Evolutionary conservation across 2,329 filamentous ascomycete species (phyloP).

Genomic region (Venturia aucupariae): DNA sequence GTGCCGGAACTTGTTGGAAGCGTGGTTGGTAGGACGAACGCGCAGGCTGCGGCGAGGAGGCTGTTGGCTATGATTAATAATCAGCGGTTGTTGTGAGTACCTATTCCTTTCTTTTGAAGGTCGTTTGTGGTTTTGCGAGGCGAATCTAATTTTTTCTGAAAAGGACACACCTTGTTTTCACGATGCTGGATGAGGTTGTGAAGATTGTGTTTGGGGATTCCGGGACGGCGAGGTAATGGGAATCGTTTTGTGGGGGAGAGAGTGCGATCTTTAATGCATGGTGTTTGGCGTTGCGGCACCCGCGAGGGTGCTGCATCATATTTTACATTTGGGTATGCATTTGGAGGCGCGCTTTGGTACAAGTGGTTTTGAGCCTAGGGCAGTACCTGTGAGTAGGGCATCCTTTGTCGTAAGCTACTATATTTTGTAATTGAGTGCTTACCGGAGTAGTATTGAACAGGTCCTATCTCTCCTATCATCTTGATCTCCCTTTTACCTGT

Average conservation of each 20-base stretch:
- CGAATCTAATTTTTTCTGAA: conserved; percentile 19
- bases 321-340: background rate
- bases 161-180: conserved; percentile 42
- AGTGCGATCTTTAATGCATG: conserved; percentile 1
- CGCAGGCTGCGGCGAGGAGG: conserved; percentile 78
- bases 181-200: conserved; percentile 40
- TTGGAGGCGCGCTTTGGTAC: background rate
- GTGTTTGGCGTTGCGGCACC: background rate
- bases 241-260: too few relatives aligned
- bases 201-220: conserved; percentile 31
- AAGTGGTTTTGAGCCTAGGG: background rate
- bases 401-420: too few relatives aligned
- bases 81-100: conserved; percentile 72
- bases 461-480: too few relatives aligned
- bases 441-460: too few relatives aligned
- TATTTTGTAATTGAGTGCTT: too few relatives aligned
- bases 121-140: too few relatives aligned
- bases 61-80: conserved; percentile 92
- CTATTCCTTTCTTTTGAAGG: background rate
- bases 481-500: background rate
- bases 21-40: conserved; percentile 87
- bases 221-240: conserved; percentile 1
- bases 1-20: conserved; percentile 85
- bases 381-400: too few relatives aligned
- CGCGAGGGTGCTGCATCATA: background rate